Evolutionary conservation across 2,329 filamentous ascomycete species (phyloP).

Genomic region (Byssochlamys sp.): DNA sequence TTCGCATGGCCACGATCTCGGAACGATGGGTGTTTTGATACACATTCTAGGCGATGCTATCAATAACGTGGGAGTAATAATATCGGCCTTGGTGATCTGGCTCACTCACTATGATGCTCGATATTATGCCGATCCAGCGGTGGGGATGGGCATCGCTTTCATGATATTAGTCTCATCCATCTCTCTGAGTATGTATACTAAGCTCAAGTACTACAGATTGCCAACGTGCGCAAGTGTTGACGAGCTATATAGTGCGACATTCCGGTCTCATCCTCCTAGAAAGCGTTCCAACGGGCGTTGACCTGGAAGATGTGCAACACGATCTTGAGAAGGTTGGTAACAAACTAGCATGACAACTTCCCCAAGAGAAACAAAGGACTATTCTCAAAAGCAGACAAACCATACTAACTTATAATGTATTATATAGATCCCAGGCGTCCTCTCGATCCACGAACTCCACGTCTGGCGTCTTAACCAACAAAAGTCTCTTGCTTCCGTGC

Average conservation of each 20-base stretch:
- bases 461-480: slow-evolving; percentile 65
- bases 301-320: slow-evolving; percentile 54
- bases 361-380: background rate
- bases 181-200: slow-evolving; percentile 39
- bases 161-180: slow-evolving; percentile 59
- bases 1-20: slow-evolving; percentile 51
- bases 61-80: slow-evolving; percentile 68
- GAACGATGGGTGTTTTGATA: slow-evolving; percentile 59
- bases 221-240: background rate
- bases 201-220: background rate
- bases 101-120: slow-evolving; percentile 46
- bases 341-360: background rate
- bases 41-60: slow-evolving; percentile 64
- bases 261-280: slow-evolving; percentile 57
- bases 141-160: slow-evolving; percentile 60
- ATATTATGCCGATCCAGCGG: slow-evolving; percentile 63
- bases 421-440: slow-evolving; percentile 55
- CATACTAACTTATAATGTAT: background rate
- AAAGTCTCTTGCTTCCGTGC: slow-evolving; percentile 60
- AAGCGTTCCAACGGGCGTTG: slow-evolving; percentile 52
- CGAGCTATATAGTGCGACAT: slow-evolving; percentile 14
- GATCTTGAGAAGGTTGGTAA: slow-evolving; percentile 54
- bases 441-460: slow-evolving; percentile 62
- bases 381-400: background rate
- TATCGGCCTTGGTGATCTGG: slow-evolving; percentile 62